Conservation (phyloP, 78 protist genomes). For the Speleostelium caveatum region DNA sequence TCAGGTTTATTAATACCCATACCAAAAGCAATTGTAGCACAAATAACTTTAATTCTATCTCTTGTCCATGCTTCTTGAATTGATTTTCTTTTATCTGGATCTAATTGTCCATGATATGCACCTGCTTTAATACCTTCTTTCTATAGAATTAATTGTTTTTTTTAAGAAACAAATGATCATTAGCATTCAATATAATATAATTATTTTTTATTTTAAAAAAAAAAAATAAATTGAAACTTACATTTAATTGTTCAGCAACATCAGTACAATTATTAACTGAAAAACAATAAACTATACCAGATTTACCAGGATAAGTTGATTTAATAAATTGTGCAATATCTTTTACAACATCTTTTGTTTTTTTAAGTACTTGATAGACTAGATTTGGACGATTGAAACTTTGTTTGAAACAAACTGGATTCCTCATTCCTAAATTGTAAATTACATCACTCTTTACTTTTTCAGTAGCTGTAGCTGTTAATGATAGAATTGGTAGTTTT, state of each 20-base stretch:
- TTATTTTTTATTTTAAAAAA: neutral
- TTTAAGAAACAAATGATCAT: neutral
- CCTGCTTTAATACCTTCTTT: constrained; percentile 61
- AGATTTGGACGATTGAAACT: constrained; percentile 96
- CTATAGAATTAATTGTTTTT: neutral
- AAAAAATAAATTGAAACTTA: neutral
- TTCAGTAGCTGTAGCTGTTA: constrained; percentile 92
- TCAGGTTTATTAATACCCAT: constrained; percentile 99
- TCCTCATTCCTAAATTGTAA: constrained; percentile 53
- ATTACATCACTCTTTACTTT: constrained; percentile 69
- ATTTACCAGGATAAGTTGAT: constrained; percentile 18
- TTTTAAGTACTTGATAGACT: constrained; percentile 35
- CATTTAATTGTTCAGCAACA: constrained; percentile 72
- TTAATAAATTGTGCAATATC: constrained; percentile 10
- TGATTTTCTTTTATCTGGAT: constrained; percentile 38
- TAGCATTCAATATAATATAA: neutral
- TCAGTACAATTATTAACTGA: constrained; percentile 88
- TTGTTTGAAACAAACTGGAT: constrained; percentile 50
- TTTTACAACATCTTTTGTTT: constrained; percentile 27
- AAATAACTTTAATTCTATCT: constrained; percentile 87
- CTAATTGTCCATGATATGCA: constrained; percentile 92
- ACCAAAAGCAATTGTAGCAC: constrained; percentile 99
- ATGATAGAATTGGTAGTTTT: constrained; percentile 57
- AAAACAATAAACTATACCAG: constrained; percentile 98
- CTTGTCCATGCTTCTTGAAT: constrained; percentile 89